Evolutionary conservation across 2,329 filamentous ascomycete species (phyloP), one percentile per base, ranked within the genome.

Genomic region (Cladobotryum protrusum): DNA sequence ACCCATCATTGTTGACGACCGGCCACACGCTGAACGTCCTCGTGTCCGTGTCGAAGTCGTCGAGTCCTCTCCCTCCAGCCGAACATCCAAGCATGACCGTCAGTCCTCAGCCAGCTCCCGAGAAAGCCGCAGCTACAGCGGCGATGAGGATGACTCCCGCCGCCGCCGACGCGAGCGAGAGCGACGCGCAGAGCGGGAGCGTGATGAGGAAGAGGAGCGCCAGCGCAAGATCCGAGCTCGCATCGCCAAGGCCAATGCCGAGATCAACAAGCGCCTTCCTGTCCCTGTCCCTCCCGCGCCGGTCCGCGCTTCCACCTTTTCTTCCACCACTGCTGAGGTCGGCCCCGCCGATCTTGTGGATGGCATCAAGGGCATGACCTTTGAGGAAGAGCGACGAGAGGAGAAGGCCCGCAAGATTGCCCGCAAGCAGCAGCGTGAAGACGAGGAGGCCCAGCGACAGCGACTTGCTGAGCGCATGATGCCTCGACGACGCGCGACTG

Each of bases 381-480:
- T 72, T 5, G 59, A 63, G 48, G 61, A 61, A 52, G 59, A 59
- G 55, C 61, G 59, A 1, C 66, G 63, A 2, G 62, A 68, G 49
- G 60, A 63, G 48, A 63, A 64, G 37, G 63, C 61, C 5, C 59
- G 57, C 9, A 54, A 55, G 11, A 29, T 52, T 20, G 54, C 54
- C 20, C 57, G 56, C 17, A 57, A 61, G 19, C 57, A 59, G 46
- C 63, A 66, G 41, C 52, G 47, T n/a, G 40, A 44, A 41, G 52
- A 71, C 45, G 65, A 68, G 15, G 70, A 72, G 52, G 70, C 66
- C 2, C 67, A 70, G 61, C 62, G 58, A 12, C 62, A 63, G 43
- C 67, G 72, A 34, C 62, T 74, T 2, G 64, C 55, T 50, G 69
- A 74, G 59, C 66, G 72, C 17, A 67, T 72, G 63, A 63, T 65